phyloP scores from a whole-genome alignment of 345 rosid genomes.

The Linum usitatissimum region DNA sequence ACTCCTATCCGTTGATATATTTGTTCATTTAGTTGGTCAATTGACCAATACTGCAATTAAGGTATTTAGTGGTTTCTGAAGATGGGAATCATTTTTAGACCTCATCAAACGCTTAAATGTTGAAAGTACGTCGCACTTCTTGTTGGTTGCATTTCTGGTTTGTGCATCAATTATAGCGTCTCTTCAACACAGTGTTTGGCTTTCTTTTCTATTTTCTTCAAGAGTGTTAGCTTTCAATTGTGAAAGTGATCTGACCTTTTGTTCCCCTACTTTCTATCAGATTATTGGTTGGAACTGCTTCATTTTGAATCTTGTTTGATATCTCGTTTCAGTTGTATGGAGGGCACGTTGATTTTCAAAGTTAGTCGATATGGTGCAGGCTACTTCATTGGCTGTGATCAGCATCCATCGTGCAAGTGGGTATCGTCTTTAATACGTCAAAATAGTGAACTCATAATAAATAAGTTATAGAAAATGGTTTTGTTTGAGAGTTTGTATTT shows the following conservation, averaged over 20 bases:
- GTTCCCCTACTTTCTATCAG: too few species aligned
- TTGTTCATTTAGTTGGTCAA: too few species aligned
- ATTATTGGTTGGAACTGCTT: too few species aligned
- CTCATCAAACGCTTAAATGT: too few species aligned
- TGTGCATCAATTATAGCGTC: background rate
- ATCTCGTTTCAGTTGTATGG: conserved; percentile 58
- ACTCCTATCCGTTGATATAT: too few species aligned
- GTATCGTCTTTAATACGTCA: conserved; percentile 16
- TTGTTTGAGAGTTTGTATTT: background rate
- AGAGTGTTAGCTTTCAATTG: background rate
- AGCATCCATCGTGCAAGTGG: conserved; percentile 92
- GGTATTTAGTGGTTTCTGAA: too few species aligned
- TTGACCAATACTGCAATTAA: too few species aligned
- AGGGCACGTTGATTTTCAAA: conserved; percentile 79
- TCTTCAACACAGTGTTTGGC: background rate
- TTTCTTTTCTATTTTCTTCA: too few species aligned
- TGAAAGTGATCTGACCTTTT: background rate
- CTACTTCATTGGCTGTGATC: conserved; percentile 88
- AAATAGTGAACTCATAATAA: background rate
- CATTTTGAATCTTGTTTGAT: conserved; percentile 1
- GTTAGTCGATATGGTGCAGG: conserved; percentile 76
- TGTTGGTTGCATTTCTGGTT: too few species aligned
- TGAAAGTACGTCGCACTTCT: too few species aligned
- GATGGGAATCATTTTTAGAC: too few species aligned
- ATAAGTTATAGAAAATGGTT: conserved; percentile 6